These are phyloP conservation scores for Asterochloris sp. DNA, from an alignment of 139 green algal species.

Conservation along the genomic window DNA sequence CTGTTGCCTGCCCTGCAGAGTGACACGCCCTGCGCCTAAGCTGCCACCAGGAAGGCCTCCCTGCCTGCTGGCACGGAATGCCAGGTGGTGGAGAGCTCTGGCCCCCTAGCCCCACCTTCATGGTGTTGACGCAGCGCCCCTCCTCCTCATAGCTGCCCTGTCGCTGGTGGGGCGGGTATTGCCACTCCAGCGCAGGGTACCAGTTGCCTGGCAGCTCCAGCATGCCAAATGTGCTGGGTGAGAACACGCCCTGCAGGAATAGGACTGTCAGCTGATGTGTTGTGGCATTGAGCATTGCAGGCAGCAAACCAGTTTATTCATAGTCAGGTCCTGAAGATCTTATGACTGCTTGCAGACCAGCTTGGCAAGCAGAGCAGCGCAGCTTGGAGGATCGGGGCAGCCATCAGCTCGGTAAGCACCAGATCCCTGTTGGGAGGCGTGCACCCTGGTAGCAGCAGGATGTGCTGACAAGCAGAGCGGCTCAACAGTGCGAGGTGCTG, in stretches of 20 bases:
- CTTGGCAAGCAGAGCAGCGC: background rate
- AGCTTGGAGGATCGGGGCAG: background rate
- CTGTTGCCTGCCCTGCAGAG: no score
- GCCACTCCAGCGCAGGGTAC: constrained; percentile 84
- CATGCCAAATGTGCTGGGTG: constrained; percentile 47
- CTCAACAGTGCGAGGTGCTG: no score
- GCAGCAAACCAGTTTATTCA: no score
- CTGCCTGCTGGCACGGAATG: no score
- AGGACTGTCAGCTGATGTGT: background rate
- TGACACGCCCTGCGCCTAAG: no score
- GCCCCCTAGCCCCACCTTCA: constrained; percentile 12
- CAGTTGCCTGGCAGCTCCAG: constrained; percentile 75
- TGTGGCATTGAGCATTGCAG: no score
- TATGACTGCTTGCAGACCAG: background rate
- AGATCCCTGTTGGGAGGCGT: no score
- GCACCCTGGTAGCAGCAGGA: no score
- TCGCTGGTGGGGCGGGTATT: constrained; percentile 77
- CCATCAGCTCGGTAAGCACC: no score
- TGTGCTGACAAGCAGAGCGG: no score
- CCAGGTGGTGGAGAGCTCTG: no score
- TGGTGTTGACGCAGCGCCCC: constrained; percentile 51
- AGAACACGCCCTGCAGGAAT: constrained; percentile 66
- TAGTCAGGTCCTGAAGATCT: background rate
- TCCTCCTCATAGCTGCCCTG: constrained; percentile 79
- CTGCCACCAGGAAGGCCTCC: no score